Evolutionary conservation across 805 yeast species (phyloP), one percentile per base, ranked within the genome.

Genomic region (Metschnikowia sp.): DNA sequence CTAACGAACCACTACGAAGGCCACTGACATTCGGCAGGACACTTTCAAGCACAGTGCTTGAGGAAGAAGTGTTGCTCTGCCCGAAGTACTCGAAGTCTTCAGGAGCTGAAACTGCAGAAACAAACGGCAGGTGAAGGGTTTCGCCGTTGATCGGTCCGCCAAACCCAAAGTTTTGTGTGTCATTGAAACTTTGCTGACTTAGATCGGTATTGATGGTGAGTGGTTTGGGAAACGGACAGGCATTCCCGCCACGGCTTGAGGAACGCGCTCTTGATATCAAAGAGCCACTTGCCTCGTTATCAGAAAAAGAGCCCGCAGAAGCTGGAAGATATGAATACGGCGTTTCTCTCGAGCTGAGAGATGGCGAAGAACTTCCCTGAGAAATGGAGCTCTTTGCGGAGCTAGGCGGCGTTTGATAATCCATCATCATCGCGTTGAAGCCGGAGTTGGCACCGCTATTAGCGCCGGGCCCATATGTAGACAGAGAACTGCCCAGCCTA

Each of bases 101-200:
- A 5, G 65, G 55, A 5, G 69, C 69, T 2, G 66, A 62, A 3
- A 66, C 59, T 4, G 74, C 71, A 11, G 73, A 66, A 63, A 68
- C 65, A 50, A 72, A 72, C 19, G 76, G 77, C 7, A 74, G 68
- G 44, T 72, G 74, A 44, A 72, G 62, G 7, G 67, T 42, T 39
- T 53, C 51, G 4, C 50, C 45, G 19, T 31, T 52, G 12, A 29
- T 7, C 32, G 50, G 13, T 32, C 44, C 37, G 40, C 42, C 44
- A 45, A 45, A 29, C 22, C 44, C 48, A 22, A 22, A 30, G 26
- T 28, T 33, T n/a, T 36, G 44, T 13, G 44, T 41, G 22, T 19
- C 40, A 13, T 28, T 34, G 12, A 26, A 32, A 19, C n/a, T 39
- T 13, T 30, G 29, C n/a, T 45, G 48, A 11, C 36, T 29, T 36